Percentiles rank a stretch among this genome's conserved stretches.
Evolutionary conservation across 2,329 filamentous ascomycete species (phyloP).

Genomic region (Pyrenophora tritici-repentis): DNA sequence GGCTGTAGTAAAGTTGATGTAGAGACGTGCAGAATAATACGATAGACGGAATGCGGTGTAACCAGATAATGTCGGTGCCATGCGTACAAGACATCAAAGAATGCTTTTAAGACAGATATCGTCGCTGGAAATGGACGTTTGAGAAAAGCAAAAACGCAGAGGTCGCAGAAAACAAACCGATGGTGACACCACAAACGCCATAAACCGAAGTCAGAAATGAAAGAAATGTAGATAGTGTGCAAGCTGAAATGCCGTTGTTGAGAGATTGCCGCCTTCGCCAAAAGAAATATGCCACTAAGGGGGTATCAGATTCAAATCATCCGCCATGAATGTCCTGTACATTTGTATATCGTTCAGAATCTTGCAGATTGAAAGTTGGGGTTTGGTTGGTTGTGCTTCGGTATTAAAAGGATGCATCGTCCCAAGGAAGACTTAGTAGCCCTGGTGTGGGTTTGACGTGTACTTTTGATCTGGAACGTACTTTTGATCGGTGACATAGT

Average conservation of each 20-base stretch:
- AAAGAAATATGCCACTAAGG: conserved; percentile 10
- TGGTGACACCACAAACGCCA: not conserved
- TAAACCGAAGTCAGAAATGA: not conserved
- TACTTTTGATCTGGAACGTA: conserved; percentile 25
- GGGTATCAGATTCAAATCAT: conserved; percentile 28
- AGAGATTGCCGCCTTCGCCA: conserved; percentile 15
- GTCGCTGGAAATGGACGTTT: not conserved
- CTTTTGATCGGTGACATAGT: conserved; percentile 40
- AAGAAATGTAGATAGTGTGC: not conserved
- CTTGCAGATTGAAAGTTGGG: not conserved
- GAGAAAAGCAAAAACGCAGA: not conserved
- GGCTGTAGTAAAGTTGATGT: not conserved
- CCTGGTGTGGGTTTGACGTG: conserved; percentile 12
- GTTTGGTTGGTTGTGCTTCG: not conserved
- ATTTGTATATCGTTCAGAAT: conserved; percentile 11
- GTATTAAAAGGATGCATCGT: not conserved
- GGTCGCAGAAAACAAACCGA: not conserved
- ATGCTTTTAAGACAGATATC: conserved; percentile 6
- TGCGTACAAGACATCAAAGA: not conserved
- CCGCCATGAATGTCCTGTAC: conserved; percentile 18
- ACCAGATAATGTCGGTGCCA: conserved; percentile 7
- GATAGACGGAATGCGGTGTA: conserved; percentile 1
- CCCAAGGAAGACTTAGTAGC: conserved; percentile 6
- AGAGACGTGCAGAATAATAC: conserved; percentile 4
- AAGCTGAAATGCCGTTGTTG: conserved; percentile 5